Evolutionary conservation across 495 filamentous ascomycete species (phyloP).

Genomic region (Chaetomium tenue): DNA sequence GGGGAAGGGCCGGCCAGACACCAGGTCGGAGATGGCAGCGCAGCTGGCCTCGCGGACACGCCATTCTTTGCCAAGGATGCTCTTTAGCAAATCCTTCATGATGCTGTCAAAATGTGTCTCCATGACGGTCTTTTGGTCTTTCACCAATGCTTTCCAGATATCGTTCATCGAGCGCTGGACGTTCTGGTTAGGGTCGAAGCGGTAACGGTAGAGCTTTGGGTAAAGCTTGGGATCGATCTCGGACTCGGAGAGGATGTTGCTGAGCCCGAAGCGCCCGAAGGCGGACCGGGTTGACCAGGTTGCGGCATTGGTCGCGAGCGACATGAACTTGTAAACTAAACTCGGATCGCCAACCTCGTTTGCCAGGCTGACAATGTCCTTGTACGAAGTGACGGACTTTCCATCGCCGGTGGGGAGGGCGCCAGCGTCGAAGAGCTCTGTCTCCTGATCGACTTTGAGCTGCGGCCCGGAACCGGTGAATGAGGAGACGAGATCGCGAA

Average conservation of each 20-base stretch:
- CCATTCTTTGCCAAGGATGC: conserved; percentile 88
- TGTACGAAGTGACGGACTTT: conserved; percentile 87
- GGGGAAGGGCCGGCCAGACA: conserved; percentile 69
- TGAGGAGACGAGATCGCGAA: conserved; percentile 78
- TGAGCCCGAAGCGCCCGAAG: conserved; percentile 90
- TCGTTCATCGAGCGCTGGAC: conserved; percentile 94
- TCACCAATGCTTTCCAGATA: conserved; percentile 92
- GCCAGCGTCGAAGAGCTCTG: conserved; percentile 91
- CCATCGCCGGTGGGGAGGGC: conserved; percentile 88
- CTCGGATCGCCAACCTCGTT: conserved; percentile 92
- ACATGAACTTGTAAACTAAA: conserved; percentile 96
- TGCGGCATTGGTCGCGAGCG: conserved; percentile 86
- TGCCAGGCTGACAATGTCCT: conserved; percentile 89
- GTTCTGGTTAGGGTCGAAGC: conserved; percentile 90
- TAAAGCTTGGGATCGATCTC: conserved; percentile 91
- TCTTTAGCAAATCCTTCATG: conserved; percentile 78
- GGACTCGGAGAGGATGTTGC: conserved; percentile 83
- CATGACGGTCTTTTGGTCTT: conserved; percentile 70
- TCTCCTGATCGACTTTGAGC: conserved; percentile 80
- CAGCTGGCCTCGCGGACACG: conserved; percentile 87
- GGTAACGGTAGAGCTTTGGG: conserved; percentile 88
- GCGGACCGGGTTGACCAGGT: conserved; percentile 94
- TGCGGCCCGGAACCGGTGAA: conserved; percentile 75
- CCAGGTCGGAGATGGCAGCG: conserved; percentile 79
- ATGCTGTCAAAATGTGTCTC: conserved; percentile 79